Percentiles rank a stretch among this genome's conserved stretches.
Conservation (phyloP, 2,329 filamentous ascomycete genomes). For the Paecilomyces niveus region DNA sequence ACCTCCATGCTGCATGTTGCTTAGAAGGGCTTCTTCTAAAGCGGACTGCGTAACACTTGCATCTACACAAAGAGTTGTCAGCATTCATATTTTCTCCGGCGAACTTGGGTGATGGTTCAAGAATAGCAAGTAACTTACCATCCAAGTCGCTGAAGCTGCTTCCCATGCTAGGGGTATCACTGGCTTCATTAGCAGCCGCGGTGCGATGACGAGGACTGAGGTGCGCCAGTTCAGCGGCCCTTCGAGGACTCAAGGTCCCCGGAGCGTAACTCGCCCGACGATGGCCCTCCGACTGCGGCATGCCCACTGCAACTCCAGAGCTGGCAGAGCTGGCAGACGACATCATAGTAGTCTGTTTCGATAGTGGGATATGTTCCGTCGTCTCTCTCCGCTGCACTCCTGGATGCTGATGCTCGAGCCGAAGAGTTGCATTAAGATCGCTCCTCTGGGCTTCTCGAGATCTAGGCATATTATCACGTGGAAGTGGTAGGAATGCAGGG, state of each 20-base stretch:
- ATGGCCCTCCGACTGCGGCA: constrained; percentile 13
- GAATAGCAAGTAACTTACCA: constrained; percentile 33
- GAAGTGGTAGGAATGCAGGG: constrained; percentile 40
- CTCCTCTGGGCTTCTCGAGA: constrained; percentile 16
- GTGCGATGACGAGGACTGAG: constrained; percentile 39
- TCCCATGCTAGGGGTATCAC: constrained; percentile 55
- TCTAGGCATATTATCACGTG: constrained; percentile 12
- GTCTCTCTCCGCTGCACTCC: constrained; percentile 19
- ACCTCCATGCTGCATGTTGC: constrained; percentile 52
- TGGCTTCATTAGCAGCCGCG: constrained; percentile 35
- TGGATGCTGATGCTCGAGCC: constrained; percentile 24
- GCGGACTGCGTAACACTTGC: constrained; percentile 59
- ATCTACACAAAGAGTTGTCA: constrained; percentile 31
- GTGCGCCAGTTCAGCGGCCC: constrained; percentile 42
- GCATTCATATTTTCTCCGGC: background rate
- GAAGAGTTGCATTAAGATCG: constrained; percentile 37
- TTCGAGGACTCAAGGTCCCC: constrained; percentile 34
- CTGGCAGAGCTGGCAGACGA: constrained; percentile 32
- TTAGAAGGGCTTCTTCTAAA: constrained; percentile 56
- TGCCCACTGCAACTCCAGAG: constrained; percentile 24
- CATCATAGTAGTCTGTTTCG: constrained; percentile 15
- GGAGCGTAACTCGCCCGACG: constrained; percentile 11
- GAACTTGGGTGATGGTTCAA: too few species aligned
- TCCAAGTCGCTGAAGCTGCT: constrained; percentile 61
- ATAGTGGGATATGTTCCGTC: constrained; percentile 15